Base-by-base conservation (phyloP, 1,284 basidiomycete genomes). In the Puccinia novopanici region DNA sequence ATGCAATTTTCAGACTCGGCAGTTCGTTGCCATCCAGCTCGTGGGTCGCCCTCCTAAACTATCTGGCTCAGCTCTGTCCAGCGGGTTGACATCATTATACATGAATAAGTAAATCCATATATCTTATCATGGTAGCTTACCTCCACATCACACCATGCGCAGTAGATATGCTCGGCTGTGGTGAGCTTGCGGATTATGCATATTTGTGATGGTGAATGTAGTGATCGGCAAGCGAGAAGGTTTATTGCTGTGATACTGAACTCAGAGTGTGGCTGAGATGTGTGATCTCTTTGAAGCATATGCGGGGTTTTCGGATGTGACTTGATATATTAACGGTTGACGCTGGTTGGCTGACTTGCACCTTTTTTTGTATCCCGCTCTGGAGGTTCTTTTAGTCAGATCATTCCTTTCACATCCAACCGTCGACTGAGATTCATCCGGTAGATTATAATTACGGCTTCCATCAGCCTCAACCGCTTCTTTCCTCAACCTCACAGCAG, bases 391-490 rank as follows among this genome's bases (percentile, higher is more conserved):
- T 17, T 45, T 45, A 42, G 45, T 67, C 63, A 67, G 37, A 48
- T 10, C 40, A 67, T 9, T 34, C 45, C 40, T 68, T 45, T 54
- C 68, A 71, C 4, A 15, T 71, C 42, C 68, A 71, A 30, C 24
- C 54, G 6, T 61, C 30, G 3, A 67, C 1, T 27, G 50, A 52
- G 48, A 54, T 52, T 17, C 68, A 71, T 19, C 68, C 45, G 1
- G 52, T 54, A 48, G 48, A 52, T 19, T 2, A 24, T 48, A 13
- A 68, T 42, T 67, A 67, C 63, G 27, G 19, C 55, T 17, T 45
- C 34, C n/a, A 71, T 9, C 68, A 71, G 19, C 27, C 27, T 50
- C 48, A 50, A 10, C 45, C 67, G 24, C 42, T 17, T 30, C 61
- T 61, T 5, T 27, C n/a, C 4, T 37, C 27, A 37, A 27, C 59